Base-by-base conservation (phyloP, 1,284 basidiomycete genomes). In the Violaceomyces palustris region DNA sequence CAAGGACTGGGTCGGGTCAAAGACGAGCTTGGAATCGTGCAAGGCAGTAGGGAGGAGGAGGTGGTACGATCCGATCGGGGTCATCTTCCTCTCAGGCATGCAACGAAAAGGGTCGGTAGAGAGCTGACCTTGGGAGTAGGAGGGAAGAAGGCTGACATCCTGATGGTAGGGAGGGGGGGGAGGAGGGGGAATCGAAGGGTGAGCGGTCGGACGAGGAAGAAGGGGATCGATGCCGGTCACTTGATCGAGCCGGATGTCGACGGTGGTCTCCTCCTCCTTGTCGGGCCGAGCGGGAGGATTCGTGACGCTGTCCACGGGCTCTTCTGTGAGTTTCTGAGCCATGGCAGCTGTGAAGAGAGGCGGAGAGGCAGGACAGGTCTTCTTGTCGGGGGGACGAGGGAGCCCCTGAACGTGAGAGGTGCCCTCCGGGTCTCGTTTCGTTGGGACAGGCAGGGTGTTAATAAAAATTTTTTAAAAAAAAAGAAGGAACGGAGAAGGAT, bases 171-270 rank as follows among this genome's bases (percentile, higher is more conserved):
- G 45, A 18, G 50, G 45, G 8, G 54, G 45, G 5, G 48, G 39
- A 14, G 31, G 5, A 17, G 45, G 50, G 8, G 17, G 32, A 22
- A 17, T 34, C 18, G 9, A 18, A 12, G 6, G 31, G 31, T 8
- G 31, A 18, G 14, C 7, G 14, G n/a, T 32, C 31, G 31, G 31
- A 7, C 27, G n/a, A 14, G 8, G 26, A 14, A 27, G 9, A 8
- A 14, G 26, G 26, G 26, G 9, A 14, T 27, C 26, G 26, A 9
- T 14, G 30, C 30, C 5, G 18, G 32, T 6, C 3, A 49, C 35
- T 21, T 59, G 42, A 27, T 60, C 48, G 31, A 60, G 38, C 25
- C 48, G 50, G 34, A 59, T 59, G 39, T 59, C 56, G 39, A 59
- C 33, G 25, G 56, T 17, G n/a, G 32, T 12, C 5, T 18, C 32